Percentiles rank a stretch among this genome's conserved stretches.
phyloP scores from a whole-genome alignment of 228 moss, liverwort and hornwort genomes.

The Sphagnum fallax region DNA sequence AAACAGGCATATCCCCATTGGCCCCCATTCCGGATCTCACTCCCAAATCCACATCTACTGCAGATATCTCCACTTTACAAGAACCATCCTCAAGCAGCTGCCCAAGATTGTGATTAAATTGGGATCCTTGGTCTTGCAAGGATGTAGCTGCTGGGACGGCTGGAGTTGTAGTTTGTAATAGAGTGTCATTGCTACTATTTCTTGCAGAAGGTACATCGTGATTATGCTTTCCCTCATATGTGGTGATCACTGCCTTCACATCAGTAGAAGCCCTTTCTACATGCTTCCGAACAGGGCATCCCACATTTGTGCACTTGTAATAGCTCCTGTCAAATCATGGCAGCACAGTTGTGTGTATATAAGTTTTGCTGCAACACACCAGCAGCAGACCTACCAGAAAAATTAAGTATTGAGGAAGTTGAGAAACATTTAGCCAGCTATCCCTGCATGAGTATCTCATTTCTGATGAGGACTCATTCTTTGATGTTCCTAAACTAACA shows the following conservation, averaged over 20 bases:
- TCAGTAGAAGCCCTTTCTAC: constrained; percentile 97
- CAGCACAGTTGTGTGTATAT: not conserved
- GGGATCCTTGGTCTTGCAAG: constrained; percentile 60
- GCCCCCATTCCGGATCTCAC: constrained; percentile 67
- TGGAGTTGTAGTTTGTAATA: constrained; percentile 42
- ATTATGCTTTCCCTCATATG: constrained; percentile 99
- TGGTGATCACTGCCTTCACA: constrained; percentile 89
- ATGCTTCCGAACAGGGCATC: constrained; percentile 93
- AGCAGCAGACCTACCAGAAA: too few species aligned
- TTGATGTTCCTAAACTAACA: too few species aligned
- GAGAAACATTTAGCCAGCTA: too few species aligned
- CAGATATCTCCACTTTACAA: constrained; percentile 27
- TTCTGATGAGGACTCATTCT: too few species aligned
- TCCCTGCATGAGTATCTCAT: too few species aligned
- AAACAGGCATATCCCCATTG: constrained; percentile 39
- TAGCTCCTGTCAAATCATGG: constrained; percentile 69
- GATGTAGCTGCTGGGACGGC: constrained; percentile 26
- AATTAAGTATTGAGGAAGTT: too few species aligned
- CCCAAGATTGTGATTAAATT: constrained; percentile 53
- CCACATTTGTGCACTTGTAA: constrained; percentile 90
- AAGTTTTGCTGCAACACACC: too few species aligned
- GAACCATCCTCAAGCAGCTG: constrained; percentile 60
- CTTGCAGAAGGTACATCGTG: constrained; percentile 97
- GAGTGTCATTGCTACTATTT: constrained; percentile 81
- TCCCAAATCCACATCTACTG: constrained; percentile 72